Percentiles rank a stretch among this genome's conserved stretches.
These are phyloP conservation scores for Fraxinus albicans DNA, from an alignment of 305 asterid species.

Conservation along the genomic window DNA sequence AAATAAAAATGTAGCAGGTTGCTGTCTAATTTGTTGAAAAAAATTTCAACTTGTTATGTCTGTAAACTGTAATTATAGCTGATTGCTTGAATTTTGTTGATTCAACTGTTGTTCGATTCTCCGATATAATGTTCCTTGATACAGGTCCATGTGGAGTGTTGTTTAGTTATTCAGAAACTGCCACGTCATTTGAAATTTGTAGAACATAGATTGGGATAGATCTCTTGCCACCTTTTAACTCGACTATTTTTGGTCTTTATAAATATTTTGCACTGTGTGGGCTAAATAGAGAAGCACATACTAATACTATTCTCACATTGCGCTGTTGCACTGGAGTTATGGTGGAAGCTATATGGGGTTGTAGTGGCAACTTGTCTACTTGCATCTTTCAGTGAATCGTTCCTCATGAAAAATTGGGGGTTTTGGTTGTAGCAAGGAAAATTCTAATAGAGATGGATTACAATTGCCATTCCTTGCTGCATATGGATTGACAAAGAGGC, in stretches of 20 bases:
- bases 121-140: neutral
- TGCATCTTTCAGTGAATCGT: neutral
- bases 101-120: neutral
- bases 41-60: neutral
- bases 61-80: neutral
- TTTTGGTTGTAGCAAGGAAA: neutral
- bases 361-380: neutral
- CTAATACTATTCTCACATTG: neutral
- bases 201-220: neutral
- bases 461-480: neutral
- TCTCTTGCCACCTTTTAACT: neutral
- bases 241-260: neutral
- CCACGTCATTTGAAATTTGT: neutral
- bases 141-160: neutral
- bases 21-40: neutral
- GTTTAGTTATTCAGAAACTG: neutral
- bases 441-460: neutral
- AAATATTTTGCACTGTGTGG: neutral
- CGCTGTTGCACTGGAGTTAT: neutral
- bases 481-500: neutral
- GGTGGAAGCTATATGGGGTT: neutral
- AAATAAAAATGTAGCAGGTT: too few species aligned
- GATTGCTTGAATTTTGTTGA: neutral
- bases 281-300: neutral
- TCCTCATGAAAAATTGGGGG: neutral